Conservation (phyloP, 2,329 filamentous ascomycete species). For the Thermomyces lanuginosus region DNA sequence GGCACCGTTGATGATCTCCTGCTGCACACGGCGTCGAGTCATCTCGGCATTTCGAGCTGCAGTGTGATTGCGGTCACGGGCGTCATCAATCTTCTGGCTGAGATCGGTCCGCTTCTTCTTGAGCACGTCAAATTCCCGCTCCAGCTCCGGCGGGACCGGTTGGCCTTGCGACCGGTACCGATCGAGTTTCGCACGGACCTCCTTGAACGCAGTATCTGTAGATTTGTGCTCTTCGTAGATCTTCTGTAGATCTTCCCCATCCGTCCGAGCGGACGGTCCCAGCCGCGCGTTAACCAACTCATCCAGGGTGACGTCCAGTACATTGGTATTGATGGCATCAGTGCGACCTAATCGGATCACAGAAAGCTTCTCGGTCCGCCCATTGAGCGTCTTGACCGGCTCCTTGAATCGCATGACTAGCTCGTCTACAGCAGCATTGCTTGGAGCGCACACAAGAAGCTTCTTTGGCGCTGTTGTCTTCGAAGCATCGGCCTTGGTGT, state of each 20-base stretch:
- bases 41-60: slow-evolving; percentile 73
- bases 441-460: slow-evolving; percentile 89
- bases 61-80: slow-evolving; percentile 71
- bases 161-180: slow-evolving; percentile 41
- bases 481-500: slow-evolving; percentile 16
- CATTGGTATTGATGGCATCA: slow-evolving; percentile 79
- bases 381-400: slow-evolving; percentile 63
- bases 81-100: slow-evolving; percentile 68
- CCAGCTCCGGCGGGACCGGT: slow-evolving; percentile 35
- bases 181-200: slow-evolving; percentile 56
- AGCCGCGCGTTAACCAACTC: slow-evolving; percentile 69
- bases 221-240: slow-evolving; percentile 54
- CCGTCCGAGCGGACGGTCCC: slow-evolving; percentile 29
- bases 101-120: slow-evolving; percentile 62
- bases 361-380: slow-evolving; percentile 58
- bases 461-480: slow-evolving; percentile 49
- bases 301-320: slow-evolving; percentile 83
- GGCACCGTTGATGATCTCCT: slow-evolving; percentile 76
- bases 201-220: slow-evolving; percentile 48
- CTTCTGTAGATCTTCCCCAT: slow-evolving; percentile 37
- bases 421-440: slow-evolving; percentile 95
- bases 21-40: slow-evolving; percentile 66
- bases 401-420: slow-evolving; percentile 80
- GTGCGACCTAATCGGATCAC: slow-evolving; percentile 79
- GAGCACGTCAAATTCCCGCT: slow-evolving; percentile 60